phyloP scores from a whole-genome alignment of 192 early-diverging fungal species.

The Rhizophagus sp. region DNA sequence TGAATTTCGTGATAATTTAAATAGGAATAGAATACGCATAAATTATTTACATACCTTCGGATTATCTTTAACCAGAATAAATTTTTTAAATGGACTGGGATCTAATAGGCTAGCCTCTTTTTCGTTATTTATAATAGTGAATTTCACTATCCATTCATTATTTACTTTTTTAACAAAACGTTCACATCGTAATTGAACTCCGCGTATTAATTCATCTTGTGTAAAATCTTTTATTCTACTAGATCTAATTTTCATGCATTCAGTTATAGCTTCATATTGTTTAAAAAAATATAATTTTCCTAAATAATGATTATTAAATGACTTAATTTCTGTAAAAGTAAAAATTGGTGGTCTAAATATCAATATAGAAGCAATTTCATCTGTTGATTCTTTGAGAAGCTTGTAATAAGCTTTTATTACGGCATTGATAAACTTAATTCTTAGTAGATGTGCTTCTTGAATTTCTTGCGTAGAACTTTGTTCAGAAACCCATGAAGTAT shows the following conservation, averaged over 20 bases:
- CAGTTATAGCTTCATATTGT: conserved; percentile 29
- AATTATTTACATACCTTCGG: not conserved
- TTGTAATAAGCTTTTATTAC: conserved; percentile 15
- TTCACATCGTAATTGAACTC: conserved; percentile 3
- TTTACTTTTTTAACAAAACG: conserved; percentile 5
- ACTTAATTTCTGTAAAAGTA: not conserved
- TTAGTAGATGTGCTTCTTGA: not conserved
- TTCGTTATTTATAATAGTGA: not conserved
- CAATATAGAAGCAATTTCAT: not conserved
- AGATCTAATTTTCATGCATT: not conserved
- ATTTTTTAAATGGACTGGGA: not conserved
- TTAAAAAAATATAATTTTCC: conserved; percentile 37
- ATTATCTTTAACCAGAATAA: conserved; percentile 33
- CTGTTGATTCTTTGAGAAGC: not conserved
- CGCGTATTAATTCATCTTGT: not conserved
- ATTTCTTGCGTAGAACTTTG: not conserved
- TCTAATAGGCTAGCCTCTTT: conserved; percentile 1
- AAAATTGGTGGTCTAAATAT: conserved; percentile 21
- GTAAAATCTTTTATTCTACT: conserved; percentile 19
- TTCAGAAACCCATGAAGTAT: not conserved
- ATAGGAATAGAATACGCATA: not conserved
- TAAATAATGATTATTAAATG: conserved; percentile 23
- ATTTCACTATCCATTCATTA: not conserved
- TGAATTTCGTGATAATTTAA: not conserved
- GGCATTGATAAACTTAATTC: not conserved